phyloP scores from a whole-genome alignment of 352 stramenopile genomes.

The Pythium vanterpoolii region DNA sequence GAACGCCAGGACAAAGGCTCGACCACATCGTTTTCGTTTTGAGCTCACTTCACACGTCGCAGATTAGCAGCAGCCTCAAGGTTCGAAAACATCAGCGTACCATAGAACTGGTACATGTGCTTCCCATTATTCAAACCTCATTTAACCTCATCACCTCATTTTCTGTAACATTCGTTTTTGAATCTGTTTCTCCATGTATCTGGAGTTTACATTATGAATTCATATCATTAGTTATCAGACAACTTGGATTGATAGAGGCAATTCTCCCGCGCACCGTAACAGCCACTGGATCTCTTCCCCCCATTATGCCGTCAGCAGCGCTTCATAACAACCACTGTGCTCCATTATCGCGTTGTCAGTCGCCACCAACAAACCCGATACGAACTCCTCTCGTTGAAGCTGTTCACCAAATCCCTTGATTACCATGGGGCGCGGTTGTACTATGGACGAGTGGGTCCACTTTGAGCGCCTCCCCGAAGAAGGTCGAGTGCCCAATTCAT shows the following conservation, averaged over 20 bases:
- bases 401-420: neutral
- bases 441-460: conserved; percentile 82
- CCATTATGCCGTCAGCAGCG: neutral
- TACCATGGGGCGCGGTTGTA: conserved; percentile 66
- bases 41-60: conserved; percentile 21
- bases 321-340: neutral
- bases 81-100: conserved; percentile 5
- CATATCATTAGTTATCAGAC: neutral
- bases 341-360: neutral
- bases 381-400: conserved; percentile 21
- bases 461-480: conserved; percentile 68
- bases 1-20: conserved; percentile 61
- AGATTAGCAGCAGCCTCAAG: too few relatives aligned
- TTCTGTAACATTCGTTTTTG: conserved; percentile 17
- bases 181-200: neutral
- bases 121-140: conserved; percentile 18
- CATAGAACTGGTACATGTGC: conserved; percentile 14
- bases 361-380: conserved; percentile 7
- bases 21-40: conserved; percentile 64
- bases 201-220: neutral
- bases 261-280: conserved; percentile 2
- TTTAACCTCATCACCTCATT: conserved; percentile 23
- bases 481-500: conserved; percentile 70
- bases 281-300: conserved; percentile 9
- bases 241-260: neutral